Evolutionary conservation across 2,329 filamentous ascomycete genomes (phyloP).

Genomic region (Penicillium sp.): DNA sequence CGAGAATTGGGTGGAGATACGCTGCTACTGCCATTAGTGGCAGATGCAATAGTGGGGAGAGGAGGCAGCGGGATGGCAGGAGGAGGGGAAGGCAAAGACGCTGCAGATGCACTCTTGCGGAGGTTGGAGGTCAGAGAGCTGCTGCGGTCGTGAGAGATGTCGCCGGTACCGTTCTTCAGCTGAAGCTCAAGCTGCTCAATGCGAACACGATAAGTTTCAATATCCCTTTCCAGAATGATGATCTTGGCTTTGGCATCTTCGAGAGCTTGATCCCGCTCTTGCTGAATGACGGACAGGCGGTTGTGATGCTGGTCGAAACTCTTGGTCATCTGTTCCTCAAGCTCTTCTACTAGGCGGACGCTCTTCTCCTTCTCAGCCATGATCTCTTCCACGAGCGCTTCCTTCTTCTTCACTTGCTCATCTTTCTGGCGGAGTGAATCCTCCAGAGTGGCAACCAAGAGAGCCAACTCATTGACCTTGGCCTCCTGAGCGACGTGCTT

Average conservation of each 20-base stretch:
- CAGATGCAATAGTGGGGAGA: conserved; percentile 59
- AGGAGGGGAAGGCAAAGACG: conserved; percentile 83
- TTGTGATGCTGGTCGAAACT: conserved; percentile 97
- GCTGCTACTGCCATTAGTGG: conserved; percentile 48
- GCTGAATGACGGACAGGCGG: conserved; percentile 73
- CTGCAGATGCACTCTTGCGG: conserved; percentile 76
- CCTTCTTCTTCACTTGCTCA: conserved; percentile 42
- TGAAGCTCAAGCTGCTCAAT: conserved; percentile 64
- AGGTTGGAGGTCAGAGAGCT: conserved; percentile 62
- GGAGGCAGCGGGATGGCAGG: conserved; percentile 94
- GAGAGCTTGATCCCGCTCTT: conserved; percentile 66
- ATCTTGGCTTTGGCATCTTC: conserved; percentile 70
- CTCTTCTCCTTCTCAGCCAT: conserved; percentile 77
- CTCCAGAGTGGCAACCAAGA: conserved; percentile 43
- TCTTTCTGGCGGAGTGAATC: conserved; percentile 42
- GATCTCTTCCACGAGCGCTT: conserved; percentile 45
- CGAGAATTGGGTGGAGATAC: conserved; percentile 57
- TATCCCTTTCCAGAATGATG: conserved; percentile 58
- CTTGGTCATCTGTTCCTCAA: conserved; percentile 90
- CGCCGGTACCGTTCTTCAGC: conserved; percentile 37
- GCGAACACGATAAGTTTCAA: conserved; percentile 50
- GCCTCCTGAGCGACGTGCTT: conserved; percentile 49
- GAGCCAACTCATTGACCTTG: conserved; percentile 51
- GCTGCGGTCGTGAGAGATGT: conserved; percentile 47
- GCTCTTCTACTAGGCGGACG: conserved; percentile 82